Evolutionary conservation across 495 filamentous ascomycete genomes (phyloP).

Genomic region (Trichoderma gamsii): DNA sequence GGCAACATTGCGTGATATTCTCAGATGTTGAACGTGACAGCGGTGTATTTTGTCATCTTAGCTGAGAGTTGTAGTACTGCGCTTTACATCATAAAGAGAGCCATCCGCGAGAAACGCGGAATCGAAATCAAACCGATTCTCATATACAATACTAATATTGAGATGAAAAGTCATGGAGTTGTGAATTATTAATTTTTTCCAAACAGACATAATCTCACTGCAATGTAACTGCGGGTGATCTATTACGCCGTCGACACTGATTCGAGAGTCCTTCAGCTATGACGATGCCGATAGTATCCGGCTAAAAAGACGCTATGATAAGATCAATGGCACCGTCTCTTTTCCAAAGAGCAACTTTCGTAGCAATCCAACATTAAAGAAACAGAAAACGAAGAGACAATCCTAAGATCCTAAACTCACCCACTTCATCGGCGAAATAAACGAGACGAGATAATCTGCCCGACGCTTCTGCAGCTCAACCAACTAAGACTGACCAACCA

Average conservation of each 20-base stretch:
- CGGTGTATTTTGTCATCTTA: neutral
- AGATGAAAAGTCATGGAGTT: too few species aligned
- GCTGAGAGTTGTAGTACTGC: too few species aligned
- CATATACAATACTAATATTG: too few species aligned
- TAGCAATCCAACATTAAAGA: neutral
- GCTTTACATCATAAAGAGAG: too few species aligned
- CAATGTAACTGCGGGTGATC: neutral
- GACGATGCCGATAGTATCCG: slow-evolving; percentile 12
- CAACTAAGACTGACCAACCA: neutral
- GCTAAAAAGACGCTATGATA: slow-evolving; percentile 14
- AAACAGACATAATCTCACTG: too few species aligned
- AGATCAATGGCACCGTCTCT: slow-evolving; percentile 3
- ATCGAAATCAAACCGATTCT: too few species aligned
- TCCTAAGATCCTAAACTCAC: neutral
- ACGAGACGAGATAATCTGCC: neutral
- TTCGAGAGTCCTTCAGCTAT: neutral
- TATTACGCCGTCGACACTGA: neutral
- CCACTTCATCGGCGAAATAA: neutral
- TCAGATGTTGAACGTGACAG: neutral
- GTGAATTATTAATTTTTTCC: too few species aligned
- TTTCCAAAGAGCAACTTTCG: neutral
- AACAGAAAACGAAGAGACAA: neutral
- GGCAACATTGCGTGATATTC: neutral
- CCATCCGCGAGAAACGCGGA: too few species aligned
- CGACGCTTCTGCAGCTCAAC: neutral